Percentiles rank a stretch among this genome's conserved stretches.
These are phyloP conservation scores for Porphyrellus cyaneotinctus DNA, from an alignment of 768 basidiomycete species.

Conservation along the genomic window DNA sequence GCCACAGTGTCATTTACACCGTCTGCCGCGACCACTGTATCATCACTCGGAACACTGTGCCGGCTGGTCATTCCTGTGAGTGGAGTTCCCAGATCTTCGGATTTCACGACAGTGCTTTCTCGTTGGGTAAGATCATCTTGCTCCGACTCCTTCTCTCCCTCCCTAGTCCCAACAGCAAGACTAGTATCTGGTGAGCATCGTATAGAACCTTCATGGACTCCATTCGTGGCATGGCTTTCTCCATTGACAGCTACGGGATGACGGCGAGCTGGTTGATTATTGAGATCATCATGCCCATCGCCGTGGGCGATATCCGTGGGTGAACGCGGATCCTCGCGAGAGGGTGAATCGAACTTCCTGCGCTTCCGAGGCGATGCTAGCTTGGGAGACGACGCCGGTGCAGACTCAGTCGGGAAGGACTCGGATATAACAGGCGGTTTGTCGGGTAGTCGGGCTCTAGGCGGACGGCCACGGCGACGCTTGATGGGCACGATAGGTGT, in stretches of 20 bases:
- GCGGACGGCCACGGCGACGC: conserved; percentile 32
- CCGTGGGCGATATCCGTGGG: conserved; percentile 3
- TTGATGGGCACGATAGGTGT: conserved; percentile 21
- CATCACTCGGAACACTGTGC: conserved; percentile 57
- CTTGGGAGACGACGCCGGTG: conserved; percentile 14
- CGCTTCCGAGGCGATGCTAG: conserved; percentile 40
- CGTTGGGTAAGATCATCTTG: conserved; percentile 4
- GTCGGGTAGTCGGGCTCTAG: conserved; percentile 23
- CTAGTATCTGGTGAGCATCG: not conserved
- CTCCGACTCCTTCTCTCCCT: not conserved
- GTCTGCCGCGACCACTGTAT: conserved; percentile 44
- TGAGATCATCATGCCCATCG: conserved; percentile 4
- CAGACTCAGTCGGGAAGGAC: conserved; percentile 5
- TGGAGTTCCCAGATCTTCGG: conserved; percentile 54
- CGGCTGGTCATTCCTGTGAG: conserved; percentile 45
- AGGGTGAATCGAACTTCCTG: conserved; percentile 38
- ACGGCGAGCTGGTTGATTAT: conserved; percentile 3
- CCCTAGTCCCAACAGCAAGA: not conserved
- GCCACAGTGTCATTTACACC: conserved; percentile 24
- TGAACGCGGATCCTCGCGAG: conserved; percentile 19
- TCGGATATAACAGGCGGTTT: not conserved
- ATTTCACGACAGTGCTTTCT: conserved; percentile 37
- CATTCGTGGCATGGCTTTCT: conserved; percentile 16
- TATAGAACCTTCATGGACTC: conserved; percentile 2
- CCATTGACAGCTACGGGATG: conserved; percentile 12